These are phyloP conservation scores for Cucurbita ficifolia DNA, from an alignment of 306 rosid genomes.

Conservation along the genomic window DNA sequence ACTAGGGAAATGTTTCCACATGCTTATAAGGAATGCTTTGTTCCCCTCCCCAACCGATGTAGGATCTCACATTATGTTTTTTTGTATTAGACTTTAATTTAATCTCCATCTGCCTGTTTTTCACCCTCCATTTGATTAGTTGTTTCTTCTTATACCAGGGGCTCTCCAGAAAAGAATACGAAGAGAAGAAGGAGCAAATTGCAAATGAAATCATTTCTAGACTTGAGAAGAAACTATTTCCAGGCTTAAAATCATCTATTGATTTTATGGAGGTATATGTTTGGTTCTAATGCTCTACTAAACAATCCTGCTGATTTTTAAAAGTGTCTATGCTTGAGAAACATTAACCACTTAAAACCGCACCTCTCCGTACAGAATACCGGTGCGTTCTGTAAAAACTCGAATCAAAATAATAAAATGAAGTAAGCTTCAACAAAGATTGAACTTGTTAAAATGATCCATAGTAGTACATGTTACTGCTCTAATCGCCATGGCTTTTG, in stretches of 20 bases:
- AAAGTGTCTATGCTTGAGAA: background rate
- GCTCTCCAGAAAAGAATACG: constrained; percentile 53
- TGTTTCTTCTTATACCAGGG: constrained; percentile 32
- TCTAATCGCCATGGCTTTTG: constrained; percentile 76
- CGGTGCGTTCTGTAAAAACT: background rate
- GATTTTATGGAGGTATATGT: constrained; percentile 61
- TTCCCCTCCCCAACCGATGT: no score
- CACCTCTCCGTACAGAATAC: no score
- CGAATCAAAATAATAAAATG: background rate
- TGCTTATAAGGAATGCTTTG: no score
- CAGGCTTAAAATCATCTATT: constrained; percentile 59
- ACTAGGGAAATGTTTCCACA: no score
- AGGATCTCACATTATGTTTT: background rate
- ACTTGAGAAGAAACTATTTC: constrained; percentile 76
- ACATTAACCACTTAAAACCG: background rate
- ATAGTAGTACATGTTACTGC: constrained; percentile 23
- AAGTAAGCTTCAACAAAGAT: background rate
- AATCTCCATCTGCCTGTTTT: background rate
- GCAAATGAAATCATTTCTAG: constrained; percentile 65
- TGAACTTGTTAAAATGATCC: background rate
- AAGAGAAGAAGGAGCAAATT: constrained; percentile 68
- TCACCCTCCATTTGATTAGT: constrained; percentile 1
- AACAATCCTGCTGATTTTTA: background rate
- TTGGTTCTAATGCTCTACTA: constrained; percentile 4
- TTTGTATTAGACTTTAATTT: constrained; percentile 6